Percentiles rank a stretch among this genome's conserved stretches.
Evolutionary conservation across 2,329 filamentous ascomycete species (phyloP).

Genomic region (Ophiostoma populinum): DNA sequence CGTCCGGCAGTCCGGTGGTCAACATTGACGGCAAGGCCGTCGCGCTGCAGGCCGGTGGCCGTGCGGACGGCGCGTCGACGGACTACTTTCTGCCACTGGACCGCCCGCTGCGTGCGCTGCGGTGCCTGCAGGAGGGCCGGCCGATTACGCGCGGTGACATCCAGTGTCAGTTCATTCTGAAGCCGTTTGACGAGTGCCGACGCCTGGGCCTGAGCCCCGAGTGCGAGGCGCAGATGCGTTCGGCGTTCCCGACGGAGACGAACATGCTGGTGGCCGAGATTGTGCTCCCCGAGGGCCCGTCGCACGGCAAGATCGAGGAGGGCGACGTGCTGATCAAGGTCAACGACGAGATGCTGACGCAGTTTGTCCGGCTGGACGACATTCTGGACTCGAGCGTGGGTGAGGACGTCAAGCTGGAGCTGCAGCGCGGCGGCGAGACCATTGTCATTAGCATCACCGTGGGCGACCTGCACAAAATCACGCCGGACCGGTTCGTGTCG

Average conservation of each 20-base stretch:
- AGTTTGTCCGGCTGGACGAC: slow-evolving; percentile 81
- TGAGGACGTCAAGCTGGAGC: slow-evolving; percentile 56
- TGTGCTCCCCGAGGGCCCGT: slow-evolving; percentile 78
- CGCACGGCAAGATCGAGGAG: slow-evolving; percentile 73
- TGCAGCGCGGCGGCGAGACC: slow-evolving; percentile 80
- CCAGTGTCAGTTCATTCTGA: slow-evolving; percentile 91
- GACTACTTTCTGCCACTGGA: slow-evolving; percentile 95
- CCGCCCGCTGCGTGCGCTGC: slow-evolving; percentile 69
- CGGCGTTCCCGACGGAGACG: slow-evolving; percentile 77
- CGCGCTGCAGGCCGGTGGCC: slow-evolving; percentile 82
- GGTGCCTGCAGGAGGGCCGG: slow-evolving; percentile 63
- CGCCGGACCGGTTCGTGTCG: slow-evolving; percentile 86
- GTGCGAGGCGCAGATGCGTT: slow-evolving; percentile 73
- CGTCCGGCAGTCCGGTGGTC: slow-evolving; percentile 95
- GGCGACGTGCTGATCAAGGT: slow-evolving; percentile 88
- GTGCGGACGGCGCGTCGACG: slow-evolving; percentile 86
- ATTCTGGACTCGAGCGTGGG: slow-evolving; percentile 81
- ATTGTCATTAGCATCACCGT: slow-evolving; percentile 72
- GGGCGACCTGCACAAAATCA: slow-evolving; percentile 83
- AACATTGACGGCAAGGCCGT: slow-evolving; percentile 87
- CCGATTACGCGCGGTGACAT: slow-evolving; percentile 85
- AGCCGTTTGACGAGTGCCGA: slow-evolving; percentile 93
- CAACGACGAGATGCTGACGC: slow-evolving; percentile 81
- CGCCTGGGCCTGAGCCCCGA: slow-evolving; percentile 68
- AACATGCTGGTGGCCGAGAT: slow-evolving; percentile 97